A percentile compares a stretch with the other conserved stretches of the same genome.
Conservation (phyloP, 2,329 filamentous ascomycete genomes). For the Epichloe uncinata region DNA sequence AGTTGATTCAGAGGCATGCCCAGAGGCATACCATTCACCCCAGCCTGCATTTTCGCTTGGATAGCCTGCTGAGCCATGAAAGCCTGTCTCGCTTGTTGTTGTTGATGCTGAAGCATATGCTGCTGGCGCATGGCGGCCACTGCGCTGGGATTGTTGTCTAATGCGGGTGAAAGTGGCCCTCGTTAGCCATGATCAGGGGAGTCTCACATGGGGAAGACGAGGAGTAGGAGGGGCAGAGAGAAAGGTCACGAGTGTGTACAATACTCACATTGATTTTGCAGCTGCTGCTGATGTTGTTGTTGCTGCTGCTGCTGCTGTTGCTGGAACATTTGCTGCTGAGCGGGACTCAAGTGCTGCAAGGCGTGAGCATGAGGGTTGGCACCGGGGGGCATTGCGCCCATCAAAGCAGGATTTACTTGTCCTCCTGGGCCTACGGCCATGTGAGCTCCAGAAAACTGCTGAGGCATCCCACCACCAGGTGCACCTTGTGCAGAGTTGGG, state of each 20-base stretch:
- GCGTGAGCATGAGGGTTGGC: constrained; percentile 53
- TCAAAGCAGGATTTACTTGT: constrained; percentile 63
- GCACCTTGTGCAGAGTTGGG: constrained; percentile 57
- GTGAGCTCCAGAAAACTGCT: constrained; percentile 49
- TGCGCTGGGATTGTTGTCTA: constrained; percentile 24
- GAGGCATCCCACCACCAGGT: constrained; percentile 50
- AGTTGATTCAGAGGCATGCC: constrained; percentile 36
- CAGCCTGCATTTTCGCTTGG: constrained; percentile 35
- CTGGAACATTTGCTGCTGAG: constrained; percentile 43
- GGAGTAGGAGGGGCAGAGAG: not conserved
- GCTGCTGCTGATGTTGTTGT: constrained; percentile 31
- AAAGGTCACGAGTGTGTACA: not conserved
- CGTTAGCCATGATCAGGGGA: not conserved
- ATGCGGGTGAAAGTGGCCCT: not conserved
- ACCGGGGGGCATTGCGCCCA: constrained; percentile 61
- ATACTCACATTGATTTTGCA: constrained; percentile 22
- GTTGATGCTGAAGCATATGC: constrained; percentile 43
- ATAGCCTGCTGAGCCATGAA: constrained; percentile 42
- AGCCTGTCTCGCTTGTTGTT: constrained; percentile 35
- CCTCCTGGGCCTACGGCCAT: constrained; percentile 59
- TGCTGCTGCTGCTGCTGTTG: constrained; percentile 35
- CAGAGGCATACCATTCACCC: constrained; percentile 33
- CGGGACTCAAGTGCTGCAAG: constrained; percentile 57
- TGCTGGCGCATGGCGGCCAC: constrained; percentile 38
- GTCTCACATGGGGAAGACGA: not conserved